Evolutionary conservation across 1,284 basidiomycete genomes (phyloP), one percentile per base, ranked within the genome.

Genomic region (Ceratobasidium sp.): DNA sequence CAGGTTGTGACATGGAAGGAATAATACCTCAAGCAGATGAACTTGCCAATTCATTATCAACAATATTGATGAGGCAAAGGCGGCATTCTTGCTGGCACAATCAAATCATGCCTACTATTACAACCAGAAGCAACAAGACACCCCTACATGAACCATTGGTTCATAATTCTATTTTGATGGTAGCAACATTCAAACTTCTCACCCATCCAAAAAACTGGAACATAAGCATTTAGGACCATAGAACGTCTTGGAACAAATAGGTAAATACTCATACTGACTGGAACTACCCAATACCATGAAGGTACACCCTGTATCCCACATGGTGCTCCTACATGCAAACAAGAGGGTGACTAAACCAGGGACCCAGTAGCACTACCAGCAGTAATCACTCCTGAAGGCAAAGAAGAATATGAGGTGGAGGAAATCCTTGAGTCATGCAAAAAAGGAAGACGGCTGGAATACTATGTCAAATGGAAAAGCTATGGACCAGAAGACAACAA

Each of bases 271-370:
- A n/a, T n/a, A n/a, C n/a, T n/a, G n/a, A n/a, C n/a, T n/a, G n/a
- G n/a, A n/a, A n/a, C n/a, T n/a, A n/a, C n/a, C n/a, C n/a, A n/a
- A n/a, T n/a, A n/a, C n/a, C n/a, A n/a, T n/a, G n/a, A n/a, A n/a
- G n/a, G n/a, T n/a, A n/a, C n/a, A n/a, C n/a, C n/a, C n/a, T 0
- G 74, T 77, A n/a, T 78, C 78, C 72, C 76, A 79, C 54, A 69
- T 73, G 1, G 69, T 62, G 5, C 71, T 74, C 10, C 71, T 78
- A 0, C 35, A 69, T 72, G 73, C 12, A 54, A 43, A 8, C 12
- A 1, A 8, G 62, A 67, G 10, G 34, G 40, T 34, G 38, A 45
- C 1, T 35, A 25, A 1, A 40, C 42, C 2, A 3, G 67, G 3
- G 22, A 40, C 2, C 38, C 17, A 29, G 64, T 34, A 17, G 34